Evolutionary conservation across 495 filamentous ascomycete species (phyloP), one percentile per base, ranked within the genome.

Genomic region (Aspergillus asperescens): DNA sequence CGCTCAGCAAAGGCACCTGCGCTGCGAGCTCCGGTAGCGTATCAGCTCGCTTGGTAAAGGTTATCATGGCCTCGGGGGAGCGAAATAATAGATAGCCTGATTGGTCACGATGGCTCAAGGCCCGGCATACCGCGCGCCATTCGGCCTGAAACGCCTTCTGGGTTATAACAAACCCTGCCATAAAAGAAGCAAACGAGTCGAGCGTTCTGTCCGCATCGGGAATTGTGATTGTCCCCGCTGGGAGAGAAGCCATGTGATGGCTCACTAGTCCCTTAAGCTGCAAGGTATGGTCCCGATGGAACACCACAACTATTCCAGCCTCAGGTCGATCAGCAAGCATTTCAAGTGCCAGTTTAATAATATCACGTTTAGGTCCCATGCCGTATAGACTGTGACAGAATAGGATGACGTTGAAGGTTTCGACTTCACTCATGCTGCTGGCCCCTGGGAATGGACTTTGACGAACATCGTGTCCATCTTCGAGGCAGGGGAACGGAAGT

Each of bases 381-480:
- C 78, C 77, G 56, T 86, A 81, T 75, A 83, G 77, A 67, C 81
- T 81, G 66, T 84, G 81, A 62, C 79, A 83, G 64, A 84, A 81
- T 46, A 84, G 62, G 50, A 86, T 64, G 56, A 82, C 50, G 61
- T 86, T 73, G 63, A 70, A 83, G 57, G 70, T 77, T 50, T 65
- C 62, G 23, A 45, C 44, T 62, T 60, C 48, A 39, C 22, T 19
- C n/a, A n/a, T n/a, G n/a, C n/a, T n/a, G n/a, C 35, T 9, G 56
- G 42, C 60, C 46, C 60, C 64, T 37, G 18, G 52, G 61, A 82
- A 82, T 54, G 75, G 72, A 27, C 45, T 59, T 62, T 55, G 74
- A 67, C 60, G 63, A 57, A 84, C 76, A 4, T 65, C 47, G 7
- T n/a, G 55, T 73, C 68, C 15, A 34, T 47, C 25, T 47, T 46